These are phyloP conservation scores for Fusarium sacchari DNA, from an alignment of 2,329 filamentous ascomycete genomes.

Conservation along the genomic window DNA sequence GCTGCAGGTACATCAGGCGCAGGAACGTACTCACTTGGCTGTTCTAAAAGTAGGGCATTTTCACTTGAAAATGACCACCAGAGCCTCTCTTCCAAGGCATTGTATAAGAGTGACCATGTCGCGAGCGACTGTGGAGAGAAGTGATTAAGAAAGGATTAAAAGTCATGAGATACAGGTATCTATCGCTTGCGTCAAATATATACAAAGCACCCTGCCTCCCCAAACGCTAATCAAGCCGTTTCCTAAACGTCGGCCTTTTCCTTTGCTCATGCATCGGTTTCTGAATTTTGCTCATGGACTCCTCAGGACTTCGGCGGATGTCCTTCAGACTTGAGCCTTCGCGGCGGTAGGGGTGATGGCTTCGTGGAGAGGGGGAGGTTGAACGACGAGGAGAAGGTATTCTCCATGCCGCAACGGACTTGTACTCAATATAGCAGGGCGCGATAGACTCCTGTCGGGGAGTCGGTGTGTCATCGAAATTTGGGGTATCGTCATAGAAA, in stretches of 20 bases:
- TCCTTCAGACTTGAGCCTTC: slow-evolving; percentile 39
- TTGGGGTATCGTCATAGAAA: slow-evolving; percentile 50
- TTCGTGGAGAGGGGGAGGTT: slow-evolving; percentile 50
- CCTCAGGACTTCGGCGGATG: slow-evolving; percentile 58
- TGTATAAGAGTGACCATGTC: slow-evolving; percentile 32
- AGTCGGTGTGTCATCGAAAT: slow-evolving; percentile 58
- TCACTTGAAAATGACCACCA: slow-evolving; percentile 38
- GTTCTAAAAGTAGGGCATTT: slow-evolving; percentile 37
- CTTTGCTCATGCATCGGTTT: slow-evolving; percentile 57
- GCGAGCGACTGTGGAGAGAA: slow-evolving; percentile 10
- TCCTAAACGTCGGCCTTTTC: slow-evolving; percentile 54
- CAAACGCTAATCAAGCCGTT: slow-evolving; percentile 53
- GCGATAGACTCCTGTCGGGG: slow-evolving; percentile 51
- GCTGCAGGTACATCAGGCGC: slow-evolving; percentile 42
- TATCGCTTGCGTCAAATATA: slow-evolving; percentile 53
- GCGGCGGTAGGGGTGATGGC: slow-evolving; percentile 45
- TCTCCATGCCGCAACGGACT: slow-evolving; percentile 46
- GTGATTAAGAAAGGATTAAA: slow-evolving; percentile 41
- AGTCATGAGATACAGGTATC: slow-evolving; percentile 52
- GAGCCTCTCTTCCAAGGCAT: slow-evolving; percentile 11
- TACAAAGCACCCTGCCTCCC: slow-evolving; percentile 49
- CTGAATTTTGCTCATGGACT: slow-evolving; percentile 58
- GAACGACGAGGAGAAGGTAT: slow-evolving; percentile 48
- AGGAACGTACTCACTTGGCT: slow-evolving; percentile 31
- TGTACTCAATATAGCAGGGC: slow-evolving; percentile 52